Percentiles rank a stretch among this genome's conserved stretches.
Evolutionary conservation across 495 filamentous ascomycete species (phyloP).

Genomic region (Echria macrotheca): DNA sequence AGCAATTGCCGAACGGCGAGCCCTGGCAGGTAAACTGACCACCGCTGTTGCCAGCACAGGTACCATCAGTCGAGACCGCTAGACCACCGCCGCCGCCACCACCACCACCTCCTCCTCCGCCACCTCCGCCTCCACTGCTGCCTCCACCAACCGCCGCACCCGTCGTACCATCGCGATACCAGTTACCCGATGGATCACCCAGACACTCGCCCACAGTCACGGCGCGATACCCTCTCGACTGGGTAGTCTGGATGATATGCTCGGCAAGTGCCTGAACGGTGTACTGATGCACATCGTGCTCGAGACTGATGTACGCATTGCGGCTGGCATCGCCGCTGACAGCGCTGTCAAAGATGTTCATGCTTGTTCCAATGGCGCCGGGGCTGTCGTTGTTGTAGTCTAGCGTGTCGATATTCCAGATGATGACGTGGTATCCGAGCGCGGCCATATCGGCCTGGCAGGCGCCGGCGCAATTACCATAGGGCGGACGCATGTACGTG

Average conservation of each 20-base stretch:
- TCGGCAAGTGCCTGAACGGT: constrained; percentile 24
- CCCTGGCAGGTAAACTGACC: neutral
- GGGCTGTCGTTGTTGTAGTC: constrained; percentile 14
- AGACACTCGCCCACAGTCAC: constrained; percentile 55
- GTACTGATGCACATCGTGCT: constrained; percentile 28
- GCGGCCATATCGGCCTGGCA: constrained; percentile 19
- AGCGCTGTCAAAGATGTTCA: neutral
- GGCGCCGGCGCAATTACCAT: constrained; percentile 18
- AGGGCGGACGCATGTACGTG: constrained; percentile 37
- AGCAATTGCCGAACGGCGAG: neutral
- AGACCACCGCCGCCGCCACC: neutral
- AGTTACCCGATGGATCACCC: constrained; percentile 47
- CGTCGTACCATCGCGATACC: constrained; percentile 39
- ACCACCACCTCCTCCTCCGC: neutral
- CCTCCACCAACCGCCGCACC: neutral
- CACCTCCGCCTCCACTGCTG: neutral
- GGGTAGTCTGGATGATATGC: constrained; percentile 16
- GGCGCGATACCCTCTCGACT: constrained; percentile 15
- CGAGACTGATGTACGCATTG: neutral
- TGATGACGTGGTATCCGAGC: constrained; percentile 31
- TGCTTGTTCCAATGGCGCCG: neutral
- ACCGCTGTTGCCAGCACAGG: constrained; percentile 4
- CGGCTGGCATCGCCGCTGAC: constrained; percentile 6
- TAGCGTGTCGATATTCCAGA: constrained; percentile 28
- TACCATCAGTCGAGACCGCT: constrained; percentile 2